phyloP scores from a whole-genome alignment of 257 asterid genomes.

The Forsythia viridissima region DNA sequence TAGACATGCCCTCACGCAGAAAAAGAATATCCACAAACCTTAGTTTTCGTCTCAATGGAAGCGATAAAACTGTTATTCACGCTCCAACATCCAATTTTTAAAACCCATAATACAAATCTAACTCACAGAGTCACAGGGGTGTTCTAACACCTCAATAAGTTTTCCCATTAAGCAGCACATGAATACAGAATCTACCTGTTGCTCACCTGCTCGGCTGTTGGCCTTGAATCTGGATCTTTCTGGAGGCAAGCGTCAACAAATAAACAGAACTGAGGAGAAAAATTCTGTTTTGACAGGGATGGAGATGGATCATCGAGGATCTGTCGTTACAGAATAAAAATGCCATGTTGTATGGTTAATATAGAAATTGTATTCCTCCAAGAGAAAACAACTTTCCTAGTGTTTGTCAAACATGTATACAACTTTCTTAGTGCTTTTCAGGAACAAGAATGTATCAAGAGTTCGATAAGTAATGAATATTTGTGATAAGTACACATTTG shows the following conservation, averaged over 20 bases:
- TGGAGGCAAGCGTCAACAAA: slow-evolving; percentile 88
- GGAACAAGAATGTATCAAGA: background rate
- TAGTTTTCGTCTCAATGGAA: background rate
- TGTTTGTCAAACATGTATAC: background rate
- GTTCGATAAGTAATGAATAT: background rate
- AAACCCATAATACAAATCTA: background rate
- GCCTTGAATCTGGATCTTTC: slow-evolving; percentile 80
- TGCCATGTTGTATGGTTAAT: slow-evolving; percentile 13
- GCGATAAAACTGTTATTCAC: background rate
- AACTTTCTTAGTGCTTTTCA: background rate
- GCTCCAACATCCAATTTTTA: background rate
- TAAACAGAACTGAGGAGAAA: slow-evolving; percentile 85
- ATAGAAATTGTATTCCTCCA: slow-evolving; percentile 6
- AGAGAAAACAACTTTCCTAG: slow-evolving; percentile 5
- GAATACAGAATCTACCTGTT: slow-evolving; percentile 17
- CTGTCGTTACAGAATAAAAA: slow-evolving; percentile 34
- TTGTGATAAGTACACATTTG: slow-evolving; percentile 11
- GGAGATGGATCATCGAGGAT: slow-evolving; percentile 98
- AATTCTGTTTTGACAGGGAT: slow-evolving; percentile 57
- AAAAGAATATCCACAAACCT: background rate
- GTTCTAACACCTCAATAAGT: background rate
- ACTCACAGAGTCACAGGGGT: slow-evolving; percentile 4
- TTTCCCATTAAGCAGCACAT: slow-evolving; percentile 12
- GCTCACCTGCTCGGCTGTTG: slow-evolving; percentile 94
- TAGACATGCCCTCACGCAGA: background rate